Percentiles rank a stretch among this genome's conserved stretches.
These are phyloP conservation scores for Xylariaceae sp. DNA, from an alignment of 2,329 filamentous ascomycete species.

Conservation along the genomic window DNA sequence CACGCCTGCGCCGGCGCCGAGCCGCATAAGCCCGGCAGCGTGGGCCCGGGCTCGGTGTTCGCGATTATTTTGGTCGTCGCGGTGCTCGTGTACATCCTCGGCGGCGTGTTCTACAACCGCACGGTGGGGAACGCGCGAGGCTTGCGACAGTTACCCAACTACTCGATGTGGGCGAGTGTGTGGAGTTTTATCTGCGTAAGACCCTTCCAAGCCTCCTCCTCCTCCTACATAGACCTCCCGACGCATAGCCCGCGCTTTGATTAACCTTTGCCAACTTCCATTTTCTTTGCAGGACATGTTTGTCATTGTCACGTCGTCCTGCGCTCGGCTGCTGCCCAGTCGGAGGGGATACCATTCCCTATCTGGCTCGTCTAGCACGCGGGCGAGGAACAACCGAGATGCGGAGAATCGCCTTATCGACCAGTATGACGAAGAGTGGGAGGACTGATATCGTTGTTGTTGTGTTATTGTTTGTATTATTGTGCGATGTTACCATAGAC, in stretches of 20 bases:
- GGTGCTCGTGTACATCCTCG: slow-evolving; percentile 81
- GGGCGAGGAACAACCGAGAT: slow-evolving; percentile 50
- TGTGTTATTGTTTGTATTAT: background rate
- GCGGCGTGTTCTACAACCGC: slow-evolving; percentile 91
- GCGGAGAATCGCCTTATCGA: slow-evolving; percentile 94
- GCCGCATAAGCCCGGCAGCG: slow-evolving; percentile 65
- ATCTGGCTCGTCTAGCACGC: slow-evolving; percentile 47
- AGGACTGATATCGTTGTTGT: slow-evolving; percentile 51
- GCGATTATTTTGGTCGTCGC: slow-evolving; percentile 75
- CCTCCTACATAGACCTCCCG: slow-evolving; percentile 1
- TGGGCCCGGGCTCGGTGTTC: slow-evolving; percentile 72
- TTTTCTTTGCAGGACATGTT: slow-evolving; percentile 51
- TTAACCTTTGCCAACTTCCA: slow-evolving; percentile 4
- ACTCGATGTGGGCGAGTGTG: slow-evolving; percentile 84
- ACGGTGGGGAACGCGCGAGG: slow-evolving; percentile 91
- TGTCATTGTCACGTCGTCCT: slow-evolving; percentile 64
- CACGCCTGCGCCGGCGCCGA: slow-evolving; percentile 69
- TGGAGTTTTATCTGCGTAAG: slow-evolving; percentile 77
- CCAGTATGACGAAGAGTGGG: slow-evolving; percentile 95
- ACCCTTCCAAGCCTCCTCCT: slow-evolving; percentile 17
- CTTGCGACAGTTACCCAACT: slow-evolving; percentile 94
- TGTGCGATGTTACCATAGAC: background rate
- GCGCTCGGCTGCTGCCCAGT: slow-evolving; percentile 58
- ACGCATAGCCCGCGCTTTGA: slow-evolving; percentile 13
- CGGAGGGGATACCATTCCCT: slow-evolving; percentile 64